Conservation (phyloP, 2,329 filamentous ascomycete species). For the Claviceps arundinis region DNA sequence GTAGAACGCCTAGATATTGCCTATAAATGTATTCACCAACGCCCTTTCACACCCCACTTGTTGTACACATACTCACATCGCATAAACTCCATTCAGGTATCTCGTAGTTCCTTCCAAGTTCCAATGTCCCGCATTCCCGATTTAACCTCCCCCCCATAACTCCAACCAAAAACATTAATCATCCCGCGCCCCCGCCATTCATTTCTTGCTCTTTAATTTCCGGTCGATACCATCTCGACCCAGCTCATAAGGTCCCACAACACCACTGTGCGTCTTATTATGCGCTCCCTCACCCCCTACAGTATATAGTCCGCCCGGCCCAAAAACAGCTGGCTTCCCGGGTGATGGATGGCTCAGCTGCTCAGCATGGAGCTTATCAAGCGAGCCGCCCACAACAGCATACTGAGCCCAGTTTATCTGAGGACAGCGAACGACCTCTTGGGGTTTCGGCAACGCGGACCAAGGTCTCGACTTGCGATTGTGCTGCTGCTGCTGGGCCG, state of each 20-base stretch:
- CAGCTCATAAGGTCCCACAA: constrained; percentile 45
- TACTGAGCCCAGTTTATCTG: constrained; percentile 94
- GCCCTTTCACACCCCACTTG: no score
- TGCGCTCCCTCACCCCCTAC: constrained; percentile 33
- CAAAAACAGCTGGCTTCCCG: constrained; percentile 34
- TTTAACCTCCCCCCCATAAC: no score
- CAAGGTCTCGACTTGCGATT: constrained; percentile 29
- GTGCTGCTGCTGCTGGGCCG: constrained; percentile 9
- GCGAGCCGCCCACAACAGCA: constrained; percentile 62
- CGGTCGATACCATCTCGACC: constrained; percentile 34
- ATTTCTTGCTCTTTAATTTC: constrained; percentile 22
- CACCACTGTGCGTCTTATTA: constrained; percentile 29
- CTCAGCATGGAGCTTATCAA: constrained; percentile 75
- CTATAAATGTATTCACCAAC: no score
- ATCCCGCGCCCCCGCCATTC: constrained; percentile 1
- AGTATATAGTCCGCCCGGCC: constrained; percentile 34
- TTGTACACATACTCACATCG: no score
- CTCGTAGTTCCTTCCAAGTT: no score
- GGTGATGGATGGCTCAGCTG: constrained; percentile 53
- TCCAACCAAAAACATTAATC: no score
- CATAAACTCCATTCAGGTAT: no score
- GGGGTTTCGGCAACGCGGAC: constrained; percentile 57
- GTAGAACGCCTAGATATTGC: no score
- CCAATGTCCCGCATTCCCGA: no score
- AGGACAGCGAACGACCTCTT: constrained; percentile 74